Percentiles rank a stretch among this genome's conserved stretches.
phyloP scores from a whole-genome alignment of 805 yeast species.

The Cyberlindnera mrakii region DNA sequence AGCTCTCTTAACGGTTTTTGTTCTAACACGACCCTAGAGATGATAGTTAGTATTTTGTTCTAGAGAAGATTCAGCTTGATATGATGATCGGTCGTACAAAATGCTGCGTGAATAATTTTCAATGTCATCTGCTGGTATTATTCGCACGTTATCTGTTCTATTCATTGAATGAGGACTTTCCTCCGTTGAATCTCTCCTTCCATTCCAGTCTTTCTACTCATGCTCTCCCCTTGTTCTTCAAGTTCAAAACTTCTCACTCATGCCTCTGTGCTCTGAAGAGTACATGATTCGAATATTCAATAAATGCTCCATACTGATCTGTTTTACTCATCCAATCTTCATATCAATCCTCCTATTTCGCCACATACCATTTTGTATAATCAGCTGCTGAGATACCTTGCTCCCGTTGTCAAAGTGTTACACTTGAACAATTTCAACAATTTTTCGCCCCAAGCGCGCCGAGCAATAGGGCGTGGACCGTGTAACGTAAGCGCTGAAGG shows the following conservation, averaged over 20 bases:
- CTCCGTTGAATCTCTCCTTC: too few species aligned
- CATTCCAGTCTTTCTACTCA: too few species aligned
- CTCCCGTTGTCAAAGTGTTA: not conserved
- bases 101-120: too few species aligned
- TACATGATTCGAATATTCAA: too few species aligned
- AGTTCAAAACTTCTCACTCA: too few species aligned
- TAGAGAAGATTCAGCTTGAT: too few species aligned
- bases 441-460: conserved; percentile 1
- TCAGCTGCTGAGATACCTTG: conserved; percentile 6
- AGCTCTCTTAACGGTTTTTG: conserved; percentile 99
- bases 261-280: too few species aligned
- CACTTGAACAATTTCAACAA: conserved; percentile 3
- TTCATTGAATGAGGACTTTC: too few species aligned
- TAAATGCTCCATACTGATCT: not conserved
- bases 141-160: too few species aligned
- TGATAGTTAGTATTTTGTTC: conserved; percentile 17
- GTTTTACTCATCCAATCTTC: not conserved
- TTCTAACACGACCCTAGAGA: conserved; percentile 97
- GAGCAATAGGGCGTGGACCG: not conserved
- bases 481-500: not conserved
- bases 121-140: too few species aligned
- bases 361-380: conserved; percentile 21
- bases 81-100: too few species aligned
- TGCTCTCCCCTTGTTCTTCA: too few species aligned
- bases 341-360: not conserved